Percentiles rank a stretch among this genome's conserved stretches.
Conservation (phyloP, 2,329 filamentous ascomycete genomes). For the Pseudopyricularia cyperi region DNA sequence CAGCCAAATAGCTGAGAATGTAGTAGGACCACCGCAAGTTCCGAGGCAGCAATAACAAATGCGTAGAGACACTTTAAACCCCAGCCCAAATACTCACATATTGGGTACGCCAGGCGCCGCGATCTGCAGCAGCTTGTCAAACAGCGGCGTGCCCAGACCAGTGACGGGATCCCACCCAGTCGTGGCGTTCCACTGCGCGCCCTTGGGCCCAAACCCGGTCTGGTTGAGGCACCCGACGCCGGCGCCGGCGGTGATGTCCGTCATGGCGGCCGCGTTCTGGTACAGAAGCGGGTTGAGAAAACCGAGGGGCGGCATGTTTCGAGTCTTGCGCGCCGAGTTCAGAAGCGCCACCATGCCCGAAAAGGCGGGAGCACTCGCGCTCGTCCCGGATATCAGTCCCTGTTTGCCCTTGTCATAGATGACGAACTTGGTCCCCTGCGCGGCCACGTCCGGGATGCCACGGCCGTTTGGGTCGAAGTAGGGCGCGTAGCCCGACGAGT, state of each 20-base stretch:
- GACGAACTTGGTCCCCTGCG: conserved; percentile 30
- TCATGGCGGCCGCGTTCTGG: conserved; percentile 15
- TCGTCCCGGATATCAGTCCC: conserved; percentile 14
- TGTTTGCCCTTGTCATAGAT: conserved; percentile 13
- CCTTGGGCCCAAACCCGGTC: conserved; percentile 7
- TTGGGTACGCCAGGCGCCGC: conserved; percentile 5
- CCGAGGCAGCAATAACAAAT: too few species aligned
- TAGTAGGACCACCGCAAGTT: too few species aligned
- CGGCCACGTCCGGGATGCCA: conserved; percentile 37
- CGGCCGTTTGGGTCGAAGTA: conserved; percentile 29
- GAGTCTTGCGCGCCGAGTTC: conserved; percentile 24
- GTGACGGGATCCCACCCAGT: conserved; percentile 18
- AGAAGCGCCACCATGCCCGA: conserved; percentile 27
- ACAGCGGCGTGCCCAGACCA: conserved; percentile 18
- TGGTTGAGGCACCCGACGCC: conserved; percentile 13
- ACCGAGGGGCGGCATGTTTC: conserved; percentile 19
- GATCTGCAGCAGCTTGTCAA: conserved; percentile 13
- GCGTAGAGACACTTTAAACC: too few species aligned
- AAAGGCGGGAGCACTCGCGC: conserved; percentile 25
- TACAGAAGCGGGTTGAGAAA: conserved; percentile 24
- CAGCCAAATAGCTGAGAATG: too few species aligned
- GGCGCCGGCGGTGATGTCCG: conserved; percentile 16
- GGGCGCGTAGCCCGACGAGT: conserved; percentile 20
- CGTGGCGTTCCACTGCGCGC: conserved; percentile 17
- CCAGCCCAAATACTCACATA: too few species aligned